Percentiles rank a stretch among this genome's conserved stretches.
phyloP scores from a whole-genome alignment of 768 basidiomycete species.

The Trametes maxima region DNA sequence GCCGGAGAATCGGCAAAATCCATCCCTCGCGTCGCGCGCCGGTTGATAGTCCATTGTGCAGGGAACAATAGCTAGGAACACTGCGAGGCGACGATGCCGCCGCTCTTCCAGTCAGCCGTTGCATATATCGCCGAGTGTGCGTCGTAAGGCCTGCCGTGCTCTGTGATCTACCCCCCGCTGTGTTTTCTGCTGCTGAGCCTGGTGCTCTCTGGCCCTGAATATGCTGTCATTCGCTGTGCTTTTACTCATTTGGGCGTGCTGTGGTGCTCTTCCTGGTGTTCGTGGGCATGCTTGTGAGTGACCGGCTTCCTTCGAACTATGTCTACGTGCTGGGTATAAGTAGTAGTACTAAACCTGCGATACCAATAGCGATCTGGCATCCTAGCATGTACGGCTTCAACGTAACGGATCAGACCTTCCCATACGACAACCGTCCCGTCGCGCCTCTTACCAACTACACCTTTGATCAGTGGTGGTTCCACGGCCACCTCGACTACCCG shows the following conservation, averaged over 20 bases:
- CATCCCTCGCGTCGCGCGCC: background rate
- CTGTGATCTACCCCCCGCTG: background rate
- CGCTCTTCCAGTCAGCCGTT: conserved; percentile 5
- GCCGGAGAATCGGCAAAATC: too few species aligned
- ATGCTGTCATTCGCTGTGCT: background rate
- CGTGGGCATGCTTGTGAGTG: conserved; percentile 13
- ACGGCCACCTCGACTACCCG: conserved; percentile 58
- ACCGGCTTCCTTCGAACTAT: too few species aligned
- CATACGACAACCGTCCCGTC: conserved; percentile 68
- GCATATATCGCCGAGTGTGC: background rate
- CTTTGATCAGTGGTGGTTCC: conserved; percentile 61
- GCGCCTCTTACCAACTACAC: conserved; percentile 40
- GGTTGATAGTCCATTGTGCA: conserved; percentile 7
- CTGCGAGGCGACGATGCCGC: conserved; percentile 3
- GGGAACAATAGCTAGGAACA: conserved; percentile 11
- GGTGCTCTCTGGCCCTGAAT: conserved; percentile 9
- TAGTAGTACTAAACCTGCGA: background rate
- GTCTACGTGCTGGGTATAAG: background rate
- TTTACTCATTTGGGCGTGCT: background rate
- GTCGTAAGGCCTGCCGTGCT: background rate
- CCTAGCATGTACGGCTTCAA: conserved; percentile 72
- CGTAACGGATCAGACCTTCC: conserved; percentile 53
- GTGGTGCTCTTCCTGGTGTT: background rate
- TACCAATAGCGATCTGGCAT: conserved; percentile 47
- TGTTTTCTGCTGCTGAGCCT: conserved; percentile 10